Evolutionary conservation across 2,329 filamentous ascomycete species (phyloP).

Genomic region (Aspergillus novoparasiticus): DNA sequence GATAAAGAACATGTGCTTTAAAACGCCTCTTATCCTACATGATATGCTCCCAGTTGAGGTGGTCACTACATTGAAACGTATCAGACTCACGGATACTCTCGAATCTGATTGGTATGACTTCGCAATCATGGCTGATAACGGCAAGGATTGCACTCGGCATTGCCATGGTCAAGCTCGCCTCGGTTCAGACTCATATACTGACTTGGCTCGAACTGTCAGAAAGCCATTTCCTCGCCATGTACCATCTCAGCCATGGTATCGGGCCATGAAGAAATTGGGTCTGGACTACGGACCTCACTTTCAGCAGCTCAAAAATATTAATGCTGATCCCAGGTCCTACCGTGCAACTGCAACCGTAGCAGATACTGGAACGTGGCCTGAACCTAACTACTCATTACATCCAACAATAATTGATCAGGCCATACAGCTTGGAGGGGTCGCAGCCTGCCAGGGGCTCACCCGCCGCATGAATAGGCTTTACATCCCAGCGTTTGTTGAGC

Average conservation of each 20-base stretch:
- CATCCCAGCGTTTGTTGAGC: slow-evolving; percentile 23
- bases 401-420: slow-evolving; percentile 23
- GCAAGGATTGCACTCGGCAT: not conserved
- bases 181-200: not conserved
- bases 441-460: slow-evolving; percentile 18
- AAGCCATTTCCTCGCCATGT: not conserved
- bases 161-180: not conserved
- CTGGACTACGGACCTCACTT: slow-evolving; percentile 7
- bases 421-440: slow-evolving; percentile 23
- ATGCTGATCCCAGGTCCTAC: slow-evolving; percentile 5
- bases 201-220: not conserved
- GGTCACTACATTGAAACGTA: slow-evolving; percentile 15
- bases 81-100: not conserved
- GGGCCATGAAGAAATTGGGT: not conserved
- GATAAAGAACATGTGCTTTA: slow-evolving; percentile 15
- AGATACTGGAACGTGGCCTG: not conserved
- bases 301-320: slow-evolving; percentile 1
- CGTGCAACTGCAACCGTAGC: not conserved
- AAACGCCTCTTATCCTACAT: slow-evolving; percentile 12
- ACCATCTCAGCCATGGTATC: slow-evolving; percentile 4
- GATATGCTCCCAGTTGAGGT: slow-evolving; percentile 15
- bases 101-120: slow-evolving; percentile 1
- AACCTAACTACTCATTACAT: slow-evolving; percentile 20
- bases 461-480: slow-evolving; percentile 13
- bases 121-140: slow-evolving; percentile 3